phyloP scores from a whole-genome alignment of 2,329 filamentous ascomycete genomes.

The Ceratocystis ficicola region DNA sequence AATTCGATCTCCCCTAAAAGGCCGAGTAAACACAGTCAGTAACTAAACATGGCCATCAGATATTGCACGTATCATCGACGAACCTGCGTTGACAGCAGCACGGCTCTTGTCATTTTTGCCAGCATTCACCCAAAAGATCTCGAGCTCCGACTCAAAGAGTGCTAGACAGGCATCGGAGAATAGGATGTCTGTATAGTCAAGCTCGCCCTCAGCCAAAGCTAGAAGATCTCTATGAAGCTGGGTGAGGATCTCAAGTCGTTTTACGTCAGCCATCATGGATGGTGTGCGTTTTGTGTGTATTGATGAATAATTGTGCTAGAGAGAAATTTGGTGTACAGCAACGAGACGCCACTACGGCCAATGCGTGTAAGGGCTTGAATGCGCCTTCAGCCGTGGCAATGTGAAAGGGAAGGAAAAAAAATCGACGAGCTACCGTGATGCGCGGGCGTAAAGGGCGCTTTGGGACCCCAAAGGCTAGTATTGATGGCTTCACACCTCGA shows the following conservation, averaged over 20 bases:
- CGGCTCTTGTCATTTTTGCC: conserved; percentile 64
- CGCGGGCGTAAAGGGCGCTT: not conserved
- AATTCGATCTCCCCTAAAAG: conserved; percentile 62
- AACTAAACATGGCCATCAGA: not conserved
- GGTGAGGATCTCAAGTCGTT: conserved; percentile 64
- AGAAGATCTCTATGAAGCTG: conserved; percentile 76
- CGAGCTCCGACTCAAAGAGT: conserved; percentile 59
- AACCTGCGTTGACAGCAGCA: conserved; percentile 56
- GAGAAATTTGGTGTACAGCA: not conserved
- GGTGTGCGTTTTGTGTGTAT: conserved; percentile 23
- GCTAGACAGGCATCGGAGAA: conserved; percentile 58
- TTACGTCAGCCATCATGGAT: conserved; percentile 57
- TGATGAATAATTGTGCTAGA: no score
- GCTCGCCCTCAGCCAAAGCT: conserved; percentile 57
- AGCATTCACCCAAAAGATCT: conserved; percentile 62
- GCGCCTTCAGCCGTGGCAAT: not conserved
- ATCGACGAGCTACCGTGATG: not conserved
- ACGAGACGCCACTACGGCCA: not conserved
- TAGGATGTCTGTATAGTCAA: conserved; percentile 50
- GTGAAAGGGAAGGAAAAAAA: not conserved
- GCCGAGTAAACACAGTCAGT: not conserved
- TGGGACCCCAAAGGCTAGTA: not conserved
- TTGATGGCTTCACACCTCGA: not conserved
- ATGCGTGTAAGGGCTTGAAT: not conserved
- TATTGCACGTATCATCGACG: conserved; percentile 25